Evolutionary conservation across 495 filamentous ascomycete genomes (phyloP).

Genomic region (Schizothecium vesticola): DNA sequence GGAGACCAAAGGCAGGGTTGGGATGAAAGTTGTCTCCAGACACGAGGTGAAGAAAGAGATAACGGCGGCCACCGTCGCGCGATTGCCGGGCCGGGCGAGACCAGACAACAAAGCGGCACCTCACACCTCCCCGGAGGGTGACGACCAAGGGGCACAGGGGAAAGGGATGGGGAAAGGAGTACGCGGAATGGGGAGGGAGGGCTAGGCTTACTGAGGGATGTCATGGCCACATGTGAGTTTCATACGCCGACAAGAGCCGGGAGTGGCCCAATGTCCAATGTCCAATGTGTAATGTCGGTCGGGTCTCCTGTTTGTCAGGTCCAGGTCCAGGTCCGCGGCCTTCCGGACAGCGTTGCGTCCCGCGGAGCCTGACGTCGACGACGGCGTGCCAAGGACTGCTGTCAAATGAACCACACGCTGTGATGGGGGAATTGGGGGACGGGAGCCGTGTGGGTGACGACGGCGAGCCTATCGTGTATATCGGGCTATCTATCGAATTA

Average conservation of each 20-base stretch:
- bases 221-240: slow-evolving; percentile 23
- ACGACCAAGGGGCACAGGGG: slow-evolving; percentile 2
- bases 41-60: not conserved
- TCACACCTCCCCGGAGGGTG: not conserved
- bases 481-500: slow-evolving; percentile 8
- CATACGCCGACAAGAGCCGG: slow-evolving; percentile 9
- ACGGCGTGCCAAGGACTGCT: slow-evolving; percentile 14
- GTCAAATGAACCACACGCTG: not conserved
- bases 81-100: not conserved
- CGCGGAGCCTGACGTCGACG: slow-evolving; percentile 18
- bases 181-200: not conserved
- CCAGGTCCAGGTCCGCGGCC: not conserved
- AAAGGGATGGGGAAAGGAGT: no score
- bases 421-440: not conserved
- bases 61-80: not conserved
- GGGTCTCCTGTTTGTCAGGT: not conserved
- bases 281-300: not conserved
- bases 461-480: not conserved
- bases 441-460: not conserved
- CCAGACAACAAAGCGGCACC: not conserved
- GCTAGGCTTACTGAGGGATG: slow-evolving; percentile 34
- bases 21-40: not conserved
- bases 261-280: not conserved
- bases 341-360: not conserved
- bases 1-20: not conserved